Percentiles rank a stretch among this genome's conserved stretches.
phyloP scores from a whole-genome alignment of 495 filamentous ascomycete genomes.

The Podospora pseudoanserina region DNA sequence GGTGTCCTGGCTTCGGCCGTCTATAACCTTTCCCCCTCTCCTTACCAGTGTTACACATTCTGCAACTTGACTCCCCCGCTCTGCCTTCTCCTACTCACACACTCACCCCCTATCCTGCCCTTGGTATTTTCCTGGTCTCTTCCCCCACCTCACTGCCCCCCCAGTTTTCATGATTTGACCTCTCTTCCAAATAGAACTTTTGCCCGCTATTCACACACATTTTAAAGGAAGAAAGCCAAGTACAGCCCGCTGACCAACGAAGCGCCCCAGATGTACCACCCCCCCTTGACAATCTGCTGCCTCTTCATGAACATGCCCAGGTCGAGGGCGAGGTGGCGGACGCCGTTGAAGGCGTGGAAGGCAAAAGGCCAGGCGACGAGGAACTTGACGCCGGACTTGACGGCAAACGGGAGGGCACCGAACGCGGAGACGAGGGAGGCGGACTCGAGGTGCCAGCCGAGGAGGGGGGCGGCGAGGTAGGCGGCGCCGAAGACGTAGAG shows the following conservation, averaged over 20 bases:
- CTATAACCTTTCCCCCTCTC: neutral
- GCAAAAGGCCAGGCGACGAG: conserved; percentile 75
- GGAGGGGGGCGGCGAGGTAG: conserved; percentile 75
- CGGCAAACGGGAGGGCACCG: conserved; percentile 63
- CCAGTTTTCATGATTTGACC: neutral
- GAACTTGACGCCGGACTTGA: conserved; percentile 71
- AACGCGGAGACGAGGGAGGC: conserved; percentile 74
- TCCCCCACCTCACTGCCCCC: neutral
- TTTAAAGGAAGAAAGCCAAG: conserved; percentile 50
- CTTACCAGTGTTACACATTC: neutral
- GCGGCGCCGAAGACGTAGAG: conserved; percentile 81
- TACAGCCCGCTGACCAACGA: conserved; percentile 58
- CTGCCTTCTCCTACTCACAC: neutral
- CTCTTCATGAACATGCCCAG: conserved; percentile 64
- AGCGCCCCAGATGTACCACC: conserved; percentile 69
- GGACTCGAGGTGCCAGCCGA: conserved; percentile 84
- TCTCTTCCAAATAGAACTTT: neutral
- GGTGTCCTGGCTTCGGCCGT: neutral
- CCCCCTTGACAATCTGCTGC: conserved; percentile 65
- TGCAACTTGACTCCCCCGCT: neutral
- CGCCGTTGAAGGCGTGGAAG: conserved; percentile 80
- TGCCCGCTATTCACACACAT: neutral
- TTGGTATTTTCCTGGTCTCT: neutral
- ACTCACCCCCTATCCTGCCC: neutral
- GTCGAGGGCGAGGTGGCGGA: conserved; percentile 92